These are phyloP conservation scores for Termitomyces sp. DNA, from an alignment of 768 basidiomycete species.

Conservation along the genomic window DNA sequence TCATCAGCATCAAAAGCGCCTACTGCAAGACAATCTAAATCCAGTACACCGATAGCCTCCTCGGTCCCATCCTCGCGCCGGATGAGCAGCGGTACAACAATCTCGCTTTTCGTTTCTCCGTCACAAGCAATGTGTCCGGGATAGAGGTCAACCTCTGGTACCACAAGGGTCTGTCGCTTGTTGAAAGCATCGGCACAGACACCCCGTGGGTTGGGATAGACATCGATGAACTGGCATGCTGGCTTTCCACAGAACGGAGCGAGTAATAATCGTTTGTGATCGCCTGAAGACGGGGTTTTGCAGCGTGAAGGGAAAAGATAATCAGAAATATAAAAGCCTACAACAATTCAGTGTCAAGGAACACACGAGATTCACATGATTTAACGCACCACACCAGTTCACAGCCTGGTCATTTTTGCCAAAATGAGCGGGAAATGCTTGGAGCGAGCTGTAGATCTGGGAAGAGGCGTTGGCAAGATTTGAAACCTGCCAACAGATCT, in stretches of 20 bases:
- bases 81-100: slow-evolving; percentile 75
- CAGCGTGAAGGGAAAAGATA: slow-evolving; percentile 55
- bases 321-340: slow-evolving; percentile 85
- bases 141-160: slow-evolving; percentile 73
- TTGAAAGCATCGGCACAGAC: slow-evolving; percentile 84
- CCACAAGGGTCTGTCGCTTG: slow-evolving; percentile 54
- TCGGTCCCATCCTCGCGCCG: slow-evolving; percentile 21
- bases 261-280: slow-evolving; percentile 47
- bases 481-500: slow-evolving; percentile 55
- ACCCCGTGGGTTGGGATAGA: slow-evolving; percentile 56
- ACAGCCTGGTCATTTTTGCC: slow-evolving; percentile 63
- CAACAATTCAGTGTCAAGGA: not conserved
- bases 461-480: slow-evolving; percentile 84
- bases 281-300: slow-evolving; percentile 11
- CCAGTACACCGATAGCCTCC: slow-evolving; percentile 56
- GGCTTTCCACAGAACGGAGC: slow-evolving; percentile 91
- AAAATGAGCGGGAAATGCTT: slow-evolving; percentile 63
- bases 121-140: slow-evolving; percentile 97
- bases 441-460: slow-evolving; percentile 74
- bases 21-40: slow-evolving; percentile 78
- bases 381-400: slow-evolving; percentile 89
- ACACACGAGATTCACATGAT: not conserved
- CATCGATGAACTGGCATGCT: slow-evolving; percentile 81
- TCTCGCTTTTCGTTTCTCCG: slow-evolving; percentile 84
- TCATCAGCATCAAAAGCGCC: slow-evolving; percentile 79